A percentile compares a stretch with the other conserved stretches of the same genome.
Conservation (phyloP, 768 basidiomycete species). For the Clavulina sp. region DNA sequence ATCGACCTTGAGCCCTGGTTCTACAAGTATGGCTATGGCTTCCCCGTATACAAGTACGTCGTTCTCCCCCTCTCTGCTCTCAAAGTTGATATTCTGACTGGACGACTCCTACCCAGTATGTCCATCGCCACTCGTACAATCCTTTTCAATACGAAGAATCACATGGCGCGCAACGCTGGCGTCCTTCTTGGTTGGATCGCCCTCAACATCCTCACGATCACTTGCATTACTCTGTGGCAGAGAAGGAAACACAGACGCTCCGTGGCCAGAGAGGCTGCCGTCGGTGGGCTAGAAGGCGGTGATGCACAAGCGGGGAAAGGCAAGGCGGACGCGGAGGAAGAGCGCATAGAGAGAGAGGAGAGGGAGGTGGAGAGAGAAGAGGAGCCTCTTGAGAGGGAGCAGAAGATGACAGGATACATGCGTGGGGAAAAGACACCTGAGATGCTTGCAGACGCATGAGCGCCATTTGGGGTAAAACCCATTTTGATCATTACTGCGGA, state of each 20-base stretch:
- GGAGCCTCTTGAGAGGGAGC: too few species aligned
- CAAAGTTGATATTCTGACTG: neutral
- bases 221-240: constrained; percentile 4
- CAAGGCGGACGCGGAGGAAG: too few species aligned
- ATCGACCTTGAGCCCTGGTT: constrained; percentile 25
- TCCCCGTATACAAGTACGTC: neutral
- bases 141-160: constrained; percentile 47
- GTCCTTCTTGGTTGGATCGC: constrained; percentile 21
- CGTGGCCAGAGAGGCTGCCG: neutral
- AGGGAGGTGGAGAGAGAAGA: too few species aligned
- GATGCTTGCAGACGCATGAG: too few species aligned
- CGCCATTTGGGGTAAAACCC: too few species aligned
- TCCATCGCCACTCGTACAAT: constrained; percentile 41
- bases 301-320: too few species aligned
- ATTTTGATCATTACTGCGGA: too few species aligned
- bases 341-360: too few species aligned
- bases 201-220: constrained; percentile 1
- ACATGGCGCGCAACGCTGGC: constrained; percentile 21
- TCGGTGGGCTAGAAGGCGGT: too few species aligned
- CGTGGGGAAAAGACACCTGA: too few species aligned
- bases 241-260: neutral
- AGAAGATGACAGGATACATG: too few species aligned
- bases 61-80: neutral
- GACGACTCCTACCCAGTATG: neutral
- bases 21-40: constrained; percentile 22